phyloP scores from a whole-genome alignment of 2,329 filamentous ascomycete species.

The Ophiostoma novo-ulmi region DNA sequence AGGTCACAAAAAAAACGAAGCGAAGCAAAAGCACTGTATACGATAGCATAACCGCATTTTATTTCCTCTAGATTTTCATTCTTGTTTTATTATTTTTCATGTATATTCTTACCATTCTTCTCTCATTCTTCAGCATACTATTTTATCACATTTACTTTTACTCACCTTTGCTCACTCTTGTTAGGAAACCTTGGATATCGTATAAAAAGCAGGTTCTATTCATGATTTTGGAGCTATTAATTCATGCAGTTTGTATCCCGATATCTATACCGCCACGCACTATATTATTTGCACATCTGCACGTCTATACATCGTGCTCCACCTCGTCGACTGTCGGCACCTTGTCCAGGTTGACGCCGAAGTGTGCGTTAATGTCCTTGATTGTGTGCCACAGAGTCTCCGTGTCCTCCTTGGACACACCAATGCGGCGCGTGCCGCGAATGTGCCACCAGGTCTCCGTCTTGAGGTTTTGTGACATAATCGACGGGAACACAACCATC shows the following conservation, averaged over 20 bases:
- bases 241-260: constrained; percentile 4
- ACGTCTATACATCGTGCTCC: constrained; percentile 30
- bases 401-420: constrained; percentile 42
- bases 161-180: no score
- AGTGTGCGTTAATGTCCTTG: constrained; percentile 28
- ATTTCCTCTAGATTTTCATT: not conserved
- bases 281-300: not conserved
- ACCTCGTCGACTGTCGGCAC: constrained; percentile 32
- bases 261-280: not conserved
- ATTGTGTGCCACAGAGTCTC: constrained; percentile 33
- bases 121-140: not conserved
- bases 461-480: constrained; percentile 54
- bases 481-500: constrained; percentile 48
- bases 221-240: not conserved
- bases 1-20: no score
- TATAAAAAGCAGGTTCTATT: not conserved
- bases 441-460: constrained; percentile 53
- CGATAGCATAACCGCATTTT: not conserved
- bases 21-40: constrained; percentile 7
- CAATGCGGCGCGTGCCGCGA: constrained; percentile 45
- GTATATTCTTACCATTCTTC: not conserved
- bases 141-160: not conserved
- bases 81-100: not conserved
- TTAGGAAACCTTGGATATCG: no score
- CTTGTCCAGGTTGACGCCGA: constrained; percentile 29